Conservation (phyloP, 805 yeast genomes). For the Phaffomyces opuntiae region DNA sequence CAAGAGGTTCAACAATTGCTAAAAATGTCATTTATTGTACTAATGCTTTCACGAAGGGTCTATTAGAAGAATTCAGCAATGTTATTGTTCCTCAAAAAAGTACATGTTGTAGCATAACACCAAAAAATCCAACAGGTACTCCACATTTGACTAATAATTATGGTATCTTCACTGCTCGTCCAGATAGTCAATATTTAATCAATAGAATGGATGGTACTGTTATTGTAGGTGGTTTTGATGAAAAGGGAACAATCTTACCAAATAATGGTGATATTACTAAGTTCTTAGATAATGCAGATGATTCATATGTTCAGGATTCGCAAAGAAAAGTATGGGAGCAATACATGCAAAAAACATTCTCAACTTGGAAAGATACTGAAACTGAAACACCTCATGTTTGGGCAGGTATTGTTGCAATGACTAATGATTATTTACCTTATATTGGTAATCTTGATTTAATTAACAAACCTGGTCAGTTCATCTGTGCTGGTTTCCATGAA, state of each 20-base stretch:
- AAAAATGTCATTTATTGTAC: conserved; percentile 27
- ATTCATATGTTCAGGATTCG: conserved; percentile 24
- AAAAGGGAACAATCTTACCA: conserved; percentile 4
- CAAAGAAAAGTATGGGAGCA: conserved; percentile 19
- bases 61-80: conserved; percentile 21
- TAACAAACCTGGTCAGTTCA: conserved; percentile 25
- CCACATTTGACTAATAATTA: conserved; percentile 33
- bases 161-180: conserved; percentile 23
- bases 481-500: conserved; percentile 43
- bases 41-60: conserved; percentile 32
- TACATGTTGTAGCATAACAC: conserved; percentile 24
- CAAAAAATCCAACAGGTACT: conserved; percentile 16
- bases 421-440: conserved; percentile 34
- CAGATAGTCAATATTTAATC: conserved; percentile 28
- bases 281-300: conserved; percentile 29
- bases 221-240: conserved; percentile 28
- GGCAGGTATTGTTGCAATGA: conserved; percentile 43
- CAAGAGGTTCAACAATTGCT: conserved; percentile 25
- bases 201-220: conserved; percentile 33
- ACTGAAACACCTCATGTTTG: conserved; percentile 26
- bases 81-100: conserved; percentile 32
- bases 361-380: conserved; percentile 27
- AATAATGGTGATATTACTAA: conserved; percentile 10
- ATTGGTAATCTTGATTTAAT: conserved; percentile 33
- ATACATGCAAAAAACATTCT: conserved; percentile 27